A percentile compares a stretch with the other conserved stretches of the same genome.
phyloP scores from a whole-genome alignment of 2,329 filamentous ascomycete genomes.

The Harringtonia aguacate region DNA sequence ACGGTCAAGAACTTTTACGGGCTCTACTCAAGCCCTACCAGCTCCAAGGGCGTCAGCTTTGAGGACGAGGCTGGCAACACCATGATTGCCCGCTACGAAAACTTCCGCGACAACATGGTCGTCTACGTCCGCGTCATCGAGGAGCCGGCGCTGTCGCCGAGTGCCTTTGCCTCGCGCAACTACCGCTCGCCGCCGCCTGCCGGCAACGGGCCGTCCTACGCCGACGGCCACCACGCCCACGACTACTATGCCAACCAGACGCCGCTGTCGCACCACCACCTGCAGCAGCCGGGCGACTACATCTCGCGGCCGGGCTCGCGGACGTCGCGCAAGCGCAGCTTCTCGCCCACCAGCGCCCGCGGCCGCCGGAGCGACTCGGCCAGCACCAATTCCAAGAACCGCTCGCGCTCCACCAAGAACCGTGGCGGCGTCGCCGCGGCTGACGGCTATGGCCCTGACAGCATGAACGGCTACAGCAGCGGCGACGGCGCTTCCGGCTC shows the following conservation, averaged over 20 bases:
- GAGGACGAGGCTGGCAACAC: constrained; percentile 84
- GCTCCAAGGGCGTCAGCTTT: constrained; percentile 80
- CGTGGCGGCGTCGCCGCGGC: constrained; percentile 38
- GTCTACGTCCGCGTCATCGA: constrained; percentile 85
- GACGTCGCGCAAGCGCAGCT: constrained; percentile 65
- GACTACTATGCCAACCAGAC: constrained; percentile 38
- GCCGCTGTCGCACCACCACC: constrained; percentile 17
- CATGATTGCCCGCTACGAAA: constrained; percentile 92
- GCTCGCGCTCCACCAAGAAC: constrained; percentile 60
- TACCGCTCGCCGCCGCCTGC: constrained; percentile 8
- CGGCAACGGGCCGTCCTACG: constrained; percentile 18
- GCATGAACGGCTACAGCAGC: constrained; percentile 69
- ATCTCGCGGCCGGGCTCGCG: constrained; percentile 59
- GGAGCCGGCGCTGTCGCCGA: constrained; percentile 34
- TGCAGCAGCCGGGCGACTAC: constrained; percentile 32
- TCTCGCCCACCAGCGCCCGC: constrained; percentile 58
- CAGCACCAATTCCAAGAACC: constrained; percentile 48
- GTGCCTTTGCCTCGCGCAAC: constrained; percentile 23
- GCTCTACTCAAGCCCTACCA: constrained; percentile 64
- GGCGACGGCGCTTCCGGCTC: constrained; percentile 74
- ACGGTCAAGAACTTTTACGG: constrained; percentile 99
- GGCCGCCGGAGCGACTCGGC: constrained; percentile 71
- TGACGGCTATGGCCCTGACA: constrained; percentile 52
- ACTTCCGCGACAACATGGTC: constrained; percentile 84
- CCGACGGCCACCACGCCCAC: constrained; percentile 34